Base-by-base conservation (phyloP, 805 yeast genomes). In the Candida suzukii region DNA sequence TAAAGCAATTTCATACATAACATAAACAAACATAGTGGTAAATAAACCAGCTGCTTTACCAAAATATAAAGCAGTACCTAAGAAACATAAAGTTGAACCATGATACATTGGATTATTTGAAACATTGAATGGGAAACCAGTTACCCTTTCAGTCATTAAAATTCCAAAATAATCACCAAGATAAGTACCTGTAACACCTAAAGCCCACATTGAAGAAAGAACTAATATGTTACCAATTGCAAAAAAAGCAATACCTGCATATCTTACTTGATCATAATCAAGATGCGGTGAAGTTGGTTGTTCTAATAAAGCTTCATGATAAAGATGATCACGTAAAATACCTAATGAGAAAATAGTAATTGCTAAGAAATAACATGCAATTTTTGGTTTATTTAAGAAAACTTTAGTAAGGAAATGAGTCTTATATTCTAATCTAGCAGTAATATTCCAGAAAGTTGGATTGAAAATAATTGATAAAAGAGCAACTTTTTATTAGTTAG, bases 101-200 rank as follows among this genome's bases (percentile, higher is more conserved):
- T 84, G 83, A 64, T 93, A 93, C 99, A 93, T 93, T 49, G 99
- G 99, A 63, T 93, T 91, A 56, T 88, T 82, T 48, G 81, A 74
- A 42, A 90, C 78, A 54, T 81, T 90, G 74, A 93, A 93, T 14
- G 99, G 99, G 74, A 93, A 93, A 1, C 84, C 80, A 16, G 91
- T 83, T 45, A 93, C 96, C 57, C 95, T 76, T 48, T 85, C 76
- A 47, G 81, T 80, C 93, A 91, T 93, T 53, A 93, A 73, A 54
- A 93, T 90, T 2, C 98, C 98, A 64, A 93, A 93, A 66, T 93
- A 95, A 63, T 93, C 99, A 34, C 99, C 99, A 46, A 93, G 67
- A 57, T 93, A 93, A 11, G 99, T 93, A 20, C 99, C 99, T 13
- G 96, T 91, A 46, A 93, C 78, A 20, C 99, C 99, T 49, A 93